These are phyloP conservation scores for Phialophora expanda DNA, from an alignment of 2,329 filamentous ascomycete species.

Conservation along the genomic window DNA sequence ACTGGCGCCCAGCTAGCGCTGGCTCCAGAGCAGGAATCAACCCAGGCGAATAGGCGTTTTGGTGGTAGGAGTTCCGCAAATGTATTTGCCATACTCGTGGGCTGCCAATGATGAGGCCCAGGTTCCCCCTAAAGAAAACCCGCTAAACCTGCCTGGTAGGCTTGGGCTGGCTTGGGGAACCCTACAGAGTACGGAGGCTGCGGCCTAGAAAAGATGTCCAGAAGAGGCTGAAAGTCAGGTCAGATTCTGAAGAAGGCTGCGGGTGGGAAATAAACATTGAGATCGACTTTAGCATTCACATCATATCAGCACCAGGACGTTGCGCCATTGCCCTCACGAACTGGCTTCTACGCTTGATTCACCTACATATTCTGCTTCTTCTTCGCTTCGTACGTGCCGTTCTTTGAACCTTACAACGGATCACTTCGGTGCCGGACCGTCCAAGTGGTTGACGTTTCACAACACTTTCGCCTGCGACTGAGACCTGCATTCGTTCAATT, in stretches of 20 bases:
- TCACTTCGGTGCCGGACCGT: neutral
- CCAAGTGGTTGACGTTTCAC: slow-evolving; percentile 14
- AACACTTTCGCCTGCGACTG: neutral
- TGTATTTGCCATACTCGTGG: neutral
- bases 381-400: slow-evolving; percentile 12
- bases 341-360: neutral
- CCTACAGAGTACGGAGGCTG: neutral
- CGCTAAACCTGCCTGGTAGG: slow-evolving; percentile 1
- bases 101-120: neutral
- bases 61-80: neutral
- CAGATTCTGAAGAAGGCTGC: slow-evolving; percentile 7
- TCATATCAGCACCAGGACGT: neutral
- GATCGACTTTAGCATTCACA: neutral
- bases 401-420: slow-evolving; percentile 9
- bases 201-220: neutral
- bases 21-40: neutral
- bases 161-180: too few species aligned
- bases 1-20: slow-evolving; percentile 9
- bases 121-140: neutral
- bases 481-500: slow-evolving; percentile 5
- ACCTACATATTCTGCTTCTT: slow-evolving; percentile 1
- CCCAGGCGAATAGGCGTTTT: neutral
- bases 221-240: slow-evolving; percentile 6
- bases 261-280: neutral
- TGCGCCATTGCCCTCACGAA: neutral